Conservation (phyloP, 2,329 filamentous ascomycete genomes). For the Scytalidium sp. region DNA sequence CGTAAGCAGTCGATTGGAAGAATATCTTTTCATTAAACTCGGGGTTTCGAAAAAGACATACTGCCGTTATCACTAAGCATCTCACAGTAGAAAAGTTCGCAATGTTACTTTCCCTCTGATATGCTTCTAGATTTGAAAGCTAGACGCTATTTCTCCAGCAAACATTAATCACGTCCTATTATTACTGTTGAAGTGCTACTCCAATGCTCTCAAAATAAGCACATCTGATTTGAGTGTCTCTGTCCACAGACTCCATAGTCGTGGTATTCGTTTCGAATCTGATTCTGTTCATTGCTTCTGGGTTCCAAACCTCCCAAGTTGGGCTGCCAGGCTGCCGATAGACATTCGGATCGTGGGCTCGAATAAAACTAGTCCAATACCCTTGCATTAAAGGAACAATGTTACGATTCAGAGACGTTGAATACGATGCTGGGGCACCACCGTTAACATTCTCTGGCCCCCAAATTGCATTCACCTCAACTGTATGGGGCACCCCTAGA, state of each 20-base stretch:
- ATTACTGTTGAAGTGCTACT: constrained; percentile 41
- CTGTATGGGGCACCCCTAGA: constrained; percentile 63
- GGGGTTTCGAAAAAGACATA: no score
- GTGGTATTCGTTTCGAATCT: constrained; percentile 37
- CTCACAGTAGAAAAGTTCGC: no score
- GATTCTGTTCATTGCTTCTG: constrained; percentile 20
- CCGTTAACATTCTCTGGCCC: constrained; percentile 42
- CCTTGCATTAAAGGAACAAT: constrained; percentile 62
- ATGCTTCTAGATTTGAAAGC: no score
- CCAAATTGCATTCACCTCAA: constrained; percentile 66
- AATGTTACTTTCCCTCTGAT: no score
- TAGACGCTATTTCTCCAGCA: no score
- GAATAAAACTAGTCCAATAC: constrained; percentile 75
- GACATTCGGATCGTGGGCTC: constrained; percentile 62
- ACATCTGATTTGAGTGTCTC: constrained; percentile 40
- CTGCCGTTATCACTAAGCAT: no score
- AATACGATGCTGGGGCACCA: constrained; percentile 36
- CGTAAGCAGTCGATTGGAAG: no score
- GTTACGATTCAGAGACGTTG: constrained; percentile 49
- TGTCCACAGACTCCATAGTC: constrained; percentile 41
- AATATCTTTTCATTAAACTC: no score
- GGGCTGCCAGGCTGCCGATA: constrained; percentile 43
- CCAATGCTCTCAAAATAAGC: constrained; percentile 48
- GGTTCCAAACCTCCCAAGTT: constrained; percentile 46
- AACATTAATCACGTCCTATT: neutral